Percentiles rank a stretch among this genome's conserved stretches.
Conservation (phyloP, 176 grass and related monocot genomes). For the Oryza rufipogon region DNA sequence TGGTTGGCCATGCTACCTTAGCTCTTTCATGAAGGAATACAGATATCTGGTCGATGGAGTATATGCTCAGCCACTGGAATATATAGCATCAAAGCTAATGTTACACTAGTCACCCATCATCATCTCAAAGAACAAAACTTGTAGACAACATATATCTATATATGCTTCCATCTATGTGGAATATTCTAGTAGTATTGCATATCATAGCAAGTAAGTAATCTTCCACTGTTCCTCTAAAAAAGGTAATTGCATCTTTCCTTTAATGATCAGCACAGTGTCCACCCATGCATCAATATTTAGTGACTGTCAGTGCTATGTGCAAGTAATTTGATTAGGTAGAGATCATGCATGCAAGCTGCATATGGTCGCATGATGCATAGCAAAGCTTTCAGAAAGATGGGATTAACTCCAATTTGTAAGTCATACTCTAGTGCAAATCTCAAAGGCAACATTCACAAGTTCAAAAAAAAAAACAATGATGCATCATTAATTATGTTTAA, state of each 20-base stretch:
- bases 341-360: no score
- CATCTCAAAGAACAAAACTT: background rate
- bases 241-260: background rate
- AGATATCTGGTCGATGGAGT: background rate
- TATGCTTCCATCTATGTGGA: background rate
- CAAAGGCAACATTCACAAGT: background rate
- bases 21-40: background rate
- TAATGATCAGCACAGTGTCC: background rate
- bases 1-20: background rate
- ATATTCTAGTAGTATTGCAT: background rate
- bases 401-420: background rate
- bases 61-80: conserved; percentile 16
- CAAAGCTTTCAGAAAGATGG: conserved; percentile 36
- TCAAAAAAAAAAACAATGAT: no score
- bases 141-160: background rate
- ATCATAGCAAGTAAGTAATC: conserved; percentile 3
- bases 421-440: background rate
- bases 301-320: no score
- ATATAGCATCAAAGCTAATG: conserved; percentile 1
- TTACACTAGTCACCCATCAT: conserved; percentile 5
- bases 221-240: no score
- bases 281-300: no score
- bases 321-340: no score
- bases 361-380: background rate
- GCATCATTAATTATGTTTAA: background rate